Percentiles rank a stretch among this genome's conserved stretches.
Conservation (phyloP, 75 land plant genomes). For the Cunninghamia lanceolata region DNA sequence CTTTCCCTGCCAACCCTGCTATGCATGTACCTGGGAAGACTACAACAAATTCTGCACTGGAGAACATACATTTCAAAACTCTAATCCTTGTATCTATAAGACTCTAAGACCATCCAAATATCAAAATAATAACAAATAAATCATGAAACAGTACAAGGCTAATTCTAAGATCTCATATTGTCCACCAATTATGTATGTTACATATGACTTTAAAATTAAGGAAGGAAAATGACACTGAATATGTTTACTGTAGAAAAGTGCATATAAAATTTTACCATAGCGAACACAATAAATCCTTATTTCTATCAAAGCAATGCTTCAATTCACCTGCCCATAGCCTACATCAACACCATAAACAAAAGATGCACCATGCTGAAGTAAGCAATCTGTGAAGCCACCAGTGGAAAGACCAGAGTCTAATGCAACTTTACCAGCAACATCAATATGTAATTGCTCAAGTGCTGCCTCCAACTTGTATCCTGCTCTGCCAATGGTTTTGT, state of each 20-base stretch:
- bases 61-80: neutral
- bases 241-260: neutral
- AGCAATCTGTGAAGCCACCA: constrained; percentile 97
- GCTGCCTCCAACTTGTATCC: constrained; percentile 97
- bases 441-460: constrained; percentile 66
- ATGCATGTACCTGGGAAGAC: too few species aligned
- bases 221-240: neutral
- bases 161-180: neutral
- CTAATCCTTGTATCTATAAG: neutral
- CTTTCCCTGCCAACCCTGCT: too few species aligned
- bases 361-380: constrained; percentile 91
- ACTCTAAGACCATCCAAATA: neutral
- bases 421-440: constrained; percentile 79
- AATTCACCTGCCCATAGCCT: constrained; percentile 91
- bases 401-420: constrained; percentile 96
- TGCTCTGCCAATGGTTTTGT: constrained; percentile 52
- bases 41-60: too few species aligned
- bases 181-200: neutral
- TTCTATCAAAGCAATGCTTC: neutral
- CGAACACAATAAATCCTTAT: neutral
- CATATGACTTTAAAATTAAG: neutral
- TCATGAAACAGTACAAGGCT: neutral
- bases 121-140: neutral
- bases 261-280: neutral
- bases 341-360: constrained; percentile 98